These are phyloP conservation scores for Lentinus tigrinus DNA, from an alignment of 768 basidiomycete genomes.

Conservation along the genomic window DNA sequence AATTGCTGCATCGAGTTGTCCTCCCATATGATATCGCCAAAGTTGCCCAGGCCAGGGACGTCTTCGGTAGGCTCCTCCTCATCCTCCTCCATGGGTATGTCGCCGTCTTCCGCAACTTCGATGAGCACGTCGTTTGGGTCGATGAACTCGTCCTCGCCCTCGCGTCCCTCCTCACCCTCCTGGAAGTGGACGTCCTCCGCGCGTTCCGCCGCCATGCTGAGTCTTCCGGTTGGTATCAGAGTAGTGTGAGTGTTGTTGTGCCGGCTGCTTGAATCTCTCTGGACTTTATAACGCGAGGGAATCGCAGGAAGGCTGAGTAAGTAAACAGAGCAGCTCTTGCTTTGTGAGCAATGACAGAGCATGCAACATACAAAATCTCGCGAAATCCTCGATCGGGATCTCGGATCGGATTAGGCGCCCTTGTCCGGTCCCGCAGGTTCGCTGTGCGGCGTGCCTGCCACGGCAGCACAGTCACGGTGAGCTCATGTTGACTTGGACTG, in stretches of 20 bases:
- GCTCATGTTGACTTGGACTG: no score
- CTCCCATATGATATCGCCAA: conserved; percentile 35
- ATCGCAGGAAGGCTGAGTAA: conserved; percentile 5
- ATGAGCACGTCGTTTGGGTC: conserved; percentile 60
- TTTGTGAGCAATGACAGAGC: conserved; percentile 4
- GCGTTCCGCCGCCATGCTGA: conserved; percentile 29
- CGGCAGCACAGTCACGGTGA: no score
- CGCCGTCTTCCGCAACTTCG: conserved; percentile 66
- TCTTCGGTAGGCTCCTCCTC: no score
- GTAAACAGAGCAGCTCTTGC: background rate
- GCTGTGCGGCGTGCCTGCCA: no score
- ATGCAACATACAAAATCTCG: background rate
- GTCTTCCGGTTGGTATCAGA: background rate
- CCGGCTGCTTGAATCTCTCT: background rate
- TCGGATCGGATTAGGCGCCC: background rate
- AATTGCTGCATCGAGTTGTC: conserved; percentile 74
- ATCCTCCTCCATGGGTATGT: conserved; percentile 72
- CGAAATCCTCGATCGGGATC: background rate
- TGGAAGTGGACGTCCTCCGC: conserved; percentile 39
- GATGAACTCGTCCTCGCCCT: conserved; percentile 54
- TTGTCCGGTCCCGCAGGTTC: background rate
- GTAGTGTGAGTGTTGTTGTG: background rate
- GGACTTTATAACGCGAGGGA: background rate
- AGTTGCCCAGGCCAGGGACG: no score
- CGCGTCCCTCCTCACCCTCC: conserved; percentile 35